Percentiles rank a stretch among this genome's conserved stretches.
Conservation (phyloP, 1,284 basidiomycete species). For the Takashimella tepidaria region DNA sequence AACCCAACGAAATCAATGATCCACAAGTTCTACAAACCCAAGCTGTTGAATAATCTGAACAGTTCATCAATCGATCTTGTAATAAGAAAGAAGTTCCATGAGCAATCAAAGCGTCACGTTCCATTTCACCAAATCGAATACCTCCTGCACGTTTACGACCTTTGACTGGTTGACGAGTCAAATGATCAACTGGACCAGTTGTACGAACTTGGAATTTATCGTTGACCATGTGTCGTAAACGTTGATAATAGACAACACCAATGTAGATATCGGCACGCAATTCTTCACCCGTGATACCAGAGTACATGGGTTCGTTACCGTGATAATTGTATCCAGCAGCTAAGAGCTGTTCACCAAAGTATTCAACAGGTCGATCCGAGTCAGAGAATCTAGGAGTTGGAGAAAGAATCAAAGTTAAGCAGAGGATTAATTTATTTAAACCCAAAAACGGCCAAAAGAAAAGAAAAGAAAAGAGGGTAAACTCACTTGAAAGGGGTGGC, state of each 20-base stretch:
- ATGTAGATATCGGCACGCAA: constrained; percentile 98
- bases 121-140: constrained; percentile 99
- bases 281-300: constrained; percentile 96
- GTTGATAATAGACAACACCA: constrained; percentile 97
- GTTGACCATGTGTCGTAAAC: constrained; percentile 97
- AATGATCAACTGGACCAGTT: constrained; percentile 90
- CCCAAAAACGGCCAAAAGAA: background rate
- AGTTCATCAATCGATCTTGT: constrained; percentile 99
- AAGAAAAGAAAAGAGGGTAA: no score
- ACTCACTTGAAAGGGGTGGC: constrained; percentile 92
- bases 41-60: constrained; percentile 97
- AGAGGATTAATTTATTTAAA: constrained; percentile 1
- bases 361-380: constrained; percentile 89
- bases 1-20: constrained; percentile 89
- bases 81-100: constrained; percentile 97
- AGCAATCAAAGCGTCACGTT: constrained; percentile 95
- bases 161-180: constrained; percentile 97
- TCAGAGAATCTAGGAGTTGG: constrained; percentile 71
- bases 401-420: background rate
- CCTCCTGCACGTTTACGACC: constrained; percentile 97
- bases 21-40: constrained; percentile 98
- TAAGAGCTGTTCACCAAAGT: constrained; percentile 92
- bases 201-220: constrained; percentile 99
- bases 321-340: constrained; percentile 98
- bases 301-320: constrained; percentile 99